Conservation (phyloP, 257 asterid genomes). For the Forsythia suspensa region DNA sequence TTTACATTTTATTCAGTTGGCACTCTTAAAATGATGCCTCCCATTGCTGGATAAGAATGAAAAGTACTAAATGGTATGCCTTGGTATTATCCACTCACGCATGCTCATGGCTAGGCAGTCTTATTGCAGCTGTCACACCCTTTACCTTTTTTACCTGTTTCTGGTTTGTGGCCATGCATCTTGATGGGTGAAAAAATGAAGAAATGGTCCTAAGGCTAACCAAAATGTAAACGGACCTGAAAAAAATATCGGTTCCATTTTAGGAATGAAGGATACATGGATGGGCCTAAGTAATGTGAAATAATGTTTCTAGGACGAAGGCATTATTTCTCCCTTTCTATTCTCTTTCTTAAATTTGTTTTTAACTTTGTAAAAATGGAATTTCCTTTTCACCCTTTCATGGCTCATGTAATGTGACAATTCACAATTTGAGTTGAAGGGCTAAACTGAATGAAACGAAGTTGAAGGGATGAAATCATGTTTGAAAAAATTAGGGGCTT, state of each 20-base stretch:
- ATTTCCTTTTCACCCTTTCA: neutral
- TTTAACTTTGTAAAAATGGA: neutral
- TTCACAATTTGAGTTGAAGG: neutral
- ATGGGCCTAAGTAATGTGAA: neutral
- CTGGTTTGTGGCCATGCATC: too few relatives aligned
- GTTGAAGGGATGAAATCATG: neutral
- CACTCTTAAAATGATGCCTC: neutral
- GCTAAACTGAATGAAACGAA: neutral
- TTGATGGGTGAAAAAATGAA: neutral
- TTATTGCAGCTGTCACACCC: neutral
- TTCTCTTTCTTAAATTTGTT: neutral
- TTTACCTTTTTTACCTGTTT: neutral
- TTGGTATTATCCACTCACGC: neutral
- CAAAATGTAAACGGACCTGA: neutral
- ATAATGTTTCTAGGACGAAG: neutral
- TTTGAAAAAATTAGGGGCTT: neutral
- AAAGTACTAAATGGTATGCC: neutral
- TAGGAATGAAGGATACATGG: neutral
- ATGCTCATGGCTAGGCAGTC: neutral
- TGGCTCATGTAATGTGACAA: neutral
- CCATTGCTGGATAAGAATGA: neutral
- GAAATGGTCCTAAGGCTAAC: neutral
- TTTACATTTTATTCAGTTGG: conserved; percentile 5
- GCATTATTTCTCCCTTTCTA: neutral
- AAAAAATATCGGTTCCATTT: neutral